phyloP scores from a whole-genome alignment of 768 basidiomycete species.

The Lactarius sanguifluus region DNA sequence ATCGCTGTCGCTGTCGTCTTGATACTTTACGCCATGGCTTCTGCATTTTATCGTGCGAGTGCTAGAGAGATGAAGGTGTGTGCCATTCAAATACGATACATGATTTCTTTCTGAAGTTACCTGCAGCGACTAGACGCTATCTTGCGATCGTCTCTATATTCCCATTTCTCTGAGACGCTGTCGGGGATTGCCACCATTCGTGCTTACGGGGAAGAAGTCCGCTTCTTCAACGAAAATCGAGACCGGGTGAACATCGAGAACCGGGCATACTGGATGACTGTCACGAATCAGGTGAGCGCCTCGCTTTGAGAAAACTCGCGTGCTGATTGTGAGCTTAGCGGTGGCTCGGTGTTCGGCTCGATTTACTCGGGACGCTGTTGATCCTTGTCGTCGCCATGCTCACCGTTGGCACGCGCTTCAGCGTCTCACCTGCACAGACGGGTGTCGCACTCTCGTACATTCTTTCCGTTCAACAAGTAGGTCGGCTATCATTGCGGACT shows the following conservation, averaged over 20 bases:
- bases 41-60: slow-evolving; percentile 80
- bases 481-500: slow-evolving; percentile 4
- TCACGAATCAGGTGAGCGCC: slow-evolving; percentile 39
- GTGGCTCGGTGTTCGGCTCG: slow-evolving; percentile 87
- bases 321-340: slow-evolving; percentile 56
- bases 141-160: slow-evolving; percentile 83
- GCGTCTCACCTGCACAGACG: slow-evolving; percentile 76
- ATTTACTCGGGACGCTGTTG: slow-evolving; percentile 73
- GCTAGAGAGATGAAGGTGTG: slow-evolving; percentile 79
- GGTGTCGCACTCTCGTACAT: slow-evolving; percentile 79
- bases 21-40: slow-evolving; percentile 65
- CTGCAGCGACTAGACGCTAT: slow-evolving; percentile 69
- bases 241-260: slow-evolving; percentile 82
- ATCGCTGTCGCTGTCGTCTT: slow-evolving; percentile 64
- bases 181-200: slow-evolving; percentile 86
- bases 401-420: slow-evolving; percentile 71
- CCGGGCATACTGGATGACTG: slow-evolving; percentile 84
- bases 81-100: neutral
- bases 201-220: slow-evolving; percentile 75
- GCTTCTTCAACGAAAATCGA: slow-evolving; percentile 77
- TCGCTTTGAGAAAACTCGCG: no score
- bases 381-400: slow-evolving; percentile 81
- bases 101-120: slow-evolving; percentile 4
- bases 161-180: slow-evolving; percentile 90
- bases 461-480: slow-evolving; percentile 71